phyloP scores from a whole-genome alignment of 2,329 filamentous ascomycete genomes.

The Diaporthe eres region DNA sequence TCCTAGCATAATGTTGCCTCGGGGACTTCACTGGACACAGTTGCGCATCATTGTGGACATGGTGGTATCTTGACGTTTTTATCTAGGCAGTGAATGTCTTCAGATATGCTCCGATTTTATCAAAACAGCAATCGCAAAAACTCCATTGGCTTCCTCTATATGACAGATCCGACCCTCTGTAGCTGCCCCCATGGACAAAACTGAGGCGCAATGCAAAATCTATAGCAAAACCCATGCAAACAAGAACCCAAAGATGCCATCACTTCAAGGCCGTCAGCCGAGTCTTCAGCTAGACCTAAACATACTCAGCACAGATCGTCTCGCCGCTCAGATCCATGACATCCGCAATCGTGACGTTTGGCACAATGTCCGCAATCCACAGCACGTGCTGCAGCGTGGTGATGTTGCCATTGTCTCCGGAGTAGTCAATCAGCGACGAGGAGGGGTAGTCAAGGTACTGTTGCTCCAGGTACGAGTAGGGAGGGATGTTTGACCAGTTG shows the following conservation, averaged over 20 bases:
- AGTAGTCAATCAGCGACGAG: constrained; percentile 6
- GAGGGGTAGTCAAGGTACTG: not conserved
- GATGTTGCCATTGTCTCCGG: constrained; percentile 23
- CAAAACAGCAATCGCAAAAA: not conserved
- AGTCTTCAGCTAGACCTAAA: not conserved
- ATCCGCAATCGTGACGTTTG: constrained; percentile 30
- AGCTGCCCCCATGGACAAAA: too few relatives aligned
- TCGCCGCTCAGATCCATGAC: constrained; percentile 36
- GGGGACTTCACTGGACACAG: not conserved
- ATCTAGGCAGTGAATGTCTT: not conserved
- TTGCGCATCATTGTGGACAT: not conserved
- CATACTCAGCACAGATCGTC: constrained; percentile 31
- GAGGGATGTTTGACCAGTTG: constrained; percentile 32
- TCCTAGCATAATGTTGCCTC: not conserved
- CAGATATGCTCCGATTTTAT: not conserved
- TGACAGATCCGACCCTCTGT: not conserved
- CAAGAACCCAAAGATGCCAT: not conserved
- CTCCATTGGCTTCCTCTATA: not conserved
- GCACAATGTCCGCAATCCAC: constrained; percentile 34
- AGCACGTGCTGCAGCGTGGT: constrained; percentile 32
- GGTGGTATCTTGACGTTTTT: not conserved
- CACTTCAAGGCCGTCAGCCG: not conserved
- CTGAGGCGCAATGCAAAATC: not conserved
- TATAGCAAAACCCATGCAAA: not conserved
- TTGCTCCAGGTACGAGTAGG: constrained; percentile 13